Conservation (phyloP, 176 grass and related monocot genomes). For the Paspalum vaginatum region DNA sequence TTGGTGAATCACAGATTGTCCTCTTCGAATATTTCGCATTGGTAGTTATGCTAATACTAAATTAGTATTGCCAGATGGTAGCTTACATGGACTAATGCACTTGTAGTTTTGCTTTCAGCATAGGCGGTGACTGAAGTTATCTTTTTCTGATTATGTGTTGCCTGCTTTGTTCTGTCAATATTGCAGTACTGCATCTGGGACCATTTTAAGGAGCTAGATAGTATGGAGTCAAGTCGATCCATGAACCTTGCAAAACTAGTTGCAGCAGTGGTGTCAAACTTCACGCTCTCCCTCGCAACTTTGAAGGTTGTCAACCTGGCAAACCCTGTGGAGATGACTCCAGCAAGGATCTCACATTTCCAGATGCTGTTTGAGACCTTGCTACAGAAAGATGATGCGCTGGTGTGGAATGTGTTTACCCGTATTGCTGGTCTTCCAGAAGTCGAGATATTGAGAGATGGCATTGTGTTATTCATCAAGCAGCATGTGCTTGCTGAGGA, state of each 20-base stretch:
- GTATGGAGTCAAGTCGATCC: constrained; percentile 68
- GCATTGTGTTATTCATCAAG: constrained; percentile 71
- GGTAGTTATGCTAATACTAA: not conserved
- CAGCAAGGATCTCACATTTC: constrained; percentile 71
- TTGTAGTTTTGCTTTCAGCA: not conserved
- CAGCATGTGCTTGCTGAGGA: constrained; percentile 62
- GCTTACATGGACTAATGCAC: not conserved
- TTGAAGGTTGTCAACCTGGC: constrained; percentile 74
- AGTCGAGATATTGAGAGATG: constrained; percentile 62
- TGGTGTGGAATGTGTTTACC: constrained; percentile 85
- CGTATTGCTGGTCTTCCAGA: constrained; percentile 67
- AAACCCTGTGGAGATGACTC: constrained; percentile 60
- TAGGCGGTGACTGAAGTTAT: not conserved
- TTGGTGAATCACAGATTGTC: not conserved
- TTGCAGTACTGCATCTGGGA: constrained; percentile 89
- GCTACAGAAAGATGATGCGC: constrained; percentile 54
- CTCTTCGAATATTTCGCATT: not conserved
- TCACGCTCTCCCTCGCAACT: constrained; percentile 78
- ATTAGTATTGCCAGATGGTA: constrained; percentile 9
- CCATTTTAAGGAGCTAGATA: constrained; percentile 88
- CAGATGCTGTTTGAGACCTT: constrained; percentile 75
- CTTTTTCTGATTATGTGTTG: constrained; percentile 19
- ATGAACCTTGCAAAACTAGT: constrained; percentile 85
- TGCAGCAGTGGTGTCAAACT: constrained; percentile 69
- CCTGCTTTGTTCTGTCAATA: constrained; percentile 35